These are phyloP conservation scores for Basipetospora chlamydospora DNA, from an alignment of 2,329 filamentous ascomycete species.

Conservation along the genomic window DNA sequence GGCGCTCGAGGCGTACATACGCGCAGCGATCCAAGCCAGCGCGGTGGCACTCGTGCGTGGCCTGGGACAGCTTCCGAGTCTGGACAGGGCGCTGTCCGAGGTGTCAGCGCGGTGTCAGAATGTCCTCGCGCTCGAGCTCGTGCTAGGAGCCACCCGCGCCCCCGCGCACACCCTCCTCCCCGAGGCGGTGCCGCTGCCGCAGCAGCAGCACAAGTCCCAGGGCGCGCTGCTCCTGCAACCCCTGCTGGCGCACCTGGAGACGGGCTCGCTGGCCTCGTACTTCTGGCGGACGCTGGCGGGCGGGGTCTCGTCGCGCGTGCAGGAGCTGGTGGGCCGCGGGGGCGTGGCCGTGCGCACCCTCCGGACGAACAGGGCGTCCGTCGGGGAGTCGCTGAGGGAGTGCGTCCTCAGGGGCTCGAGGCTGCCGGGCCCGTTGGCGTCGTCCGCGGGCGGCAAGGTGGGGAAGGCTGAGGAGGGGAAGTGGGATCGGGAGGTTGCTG, in stretches of 20 bases:
- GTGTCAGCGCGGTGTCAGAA: constrained; percentile 79
- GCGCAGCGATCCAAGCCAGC: constrained; percentile 65
- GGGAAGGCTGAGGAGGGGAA: constrained; percentile 30
- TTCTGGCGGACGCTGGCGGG: constrained; percentile 88
- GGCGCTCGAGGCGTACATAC: constrained; percentile 68
- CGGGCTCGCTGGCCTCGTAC: constrained; percentile 71
- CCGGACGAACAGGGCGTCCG: constrained; percentile 55
- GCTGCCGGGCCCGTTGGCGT: constrained; percentile 40
- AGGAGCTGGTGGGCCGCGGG: constrained; percentile 71
- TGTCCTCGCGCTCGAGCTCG: constrained; percentile 69
- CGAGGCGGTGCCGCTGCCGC: constrained; percentile 9
- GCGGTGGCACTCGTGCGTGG: constrained; percentile 60
- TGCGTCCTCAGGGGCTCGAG: constrained; percentile 69
- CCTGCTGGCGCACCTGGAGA: constrained; percentile 67
- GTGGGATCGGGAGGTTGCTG: constrained; percentile 86
- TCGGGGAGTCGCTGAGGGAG: constrained; percentile 65
- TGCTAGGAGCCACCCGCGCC: constrained; percentile 54
- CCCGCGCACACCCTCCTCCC: constrained; percentile 54
- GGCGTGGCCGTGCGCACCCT: constrained; percentile 75
- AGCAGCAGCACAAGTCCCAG: constrained; percentile 24
- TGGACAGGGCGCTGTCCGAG: constrained; percentile 72
- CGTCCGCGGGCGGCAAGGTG: constrained; percentile 8
- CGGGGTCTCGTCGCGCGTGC: constrained; percentile 59
- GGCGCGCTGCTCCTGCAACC: constrained; percentile 65
- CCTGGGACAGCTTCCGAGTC: constrained; percentile 62